A percentile compares a stretch with the other conserved stretches of the same genome.
Evolutionary conservation across 257 asterid species (phyloP).

Genomic region (Solanum sejunctum): DNA sequence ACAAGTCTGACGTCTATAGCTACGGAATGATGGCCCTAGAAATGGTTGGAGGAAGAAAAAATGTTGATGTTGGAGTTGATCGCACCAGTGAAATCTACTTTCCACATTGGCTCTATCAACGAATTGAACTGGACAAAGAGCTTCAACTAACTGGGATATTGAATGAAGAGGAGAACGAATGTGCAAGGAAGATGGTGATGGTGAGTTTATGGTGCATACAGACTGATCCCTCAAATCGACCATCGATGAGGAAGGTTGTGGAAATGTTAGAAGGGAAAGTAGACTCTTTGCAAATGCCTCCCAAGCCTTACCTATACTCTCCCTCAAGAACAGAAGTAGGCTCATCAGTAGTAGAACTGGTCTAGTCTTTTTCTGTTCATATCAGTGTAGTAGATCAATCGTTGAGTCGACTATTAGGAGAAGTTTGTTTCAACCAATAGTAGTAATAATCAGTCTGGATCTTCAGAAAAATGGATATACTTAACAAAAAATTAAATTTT

Average conservation of each 20-base stretch:
- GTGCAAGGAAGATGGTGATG: slow-evolving; percentile 13
- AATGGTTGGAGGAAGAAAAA: not conserved
- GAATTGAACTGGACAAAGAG: not conserved
- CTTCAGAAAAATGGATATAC: not conserved
- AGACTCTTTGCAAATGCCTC: slow-evolving; percentile 18
- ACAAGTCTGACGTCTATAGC: slow-evolving; percentile 30
- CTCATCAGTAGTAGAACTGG: not conserved
- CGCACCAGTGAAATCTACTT: slow-evolving; percentile 5
- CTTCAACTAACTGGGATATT: not conserved
- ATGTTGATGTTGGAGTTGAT: not conserved
- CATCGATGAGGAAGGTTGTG: slow-evolving; percentile 20
- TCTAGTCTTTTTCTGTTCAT: not conserved
- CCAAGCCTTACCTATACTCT: slow-evolving; percentile 3
- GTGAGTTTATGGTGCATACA: slow-evolving; percentile 44
- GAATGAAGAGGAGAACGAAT: slow-evolving; percentile 5
- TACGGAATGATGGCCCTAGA: slow-evolving; percentile 18
- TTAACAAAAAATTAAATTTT: not conserved
- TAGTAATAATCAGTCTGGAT: too few species aligned
- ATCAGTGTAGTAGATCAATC: too few species aligned
- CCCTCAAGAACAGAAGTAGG: not conserved
- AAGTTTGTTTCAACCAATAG: too few species aligned
- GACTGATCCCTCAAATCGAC: slow-evolving; percentile 15
- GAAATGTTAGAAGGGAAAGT: slow-evolving; percentile 26
- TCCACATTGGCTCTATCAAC: slow-evolving; percentile 14
- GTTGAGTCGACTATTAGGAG: too few species aligned